Evolutionary conservation across 2,329 filamentous ascomycete species (phyloP).

Genomic region (Corinectria fuckeliana): DNA sequence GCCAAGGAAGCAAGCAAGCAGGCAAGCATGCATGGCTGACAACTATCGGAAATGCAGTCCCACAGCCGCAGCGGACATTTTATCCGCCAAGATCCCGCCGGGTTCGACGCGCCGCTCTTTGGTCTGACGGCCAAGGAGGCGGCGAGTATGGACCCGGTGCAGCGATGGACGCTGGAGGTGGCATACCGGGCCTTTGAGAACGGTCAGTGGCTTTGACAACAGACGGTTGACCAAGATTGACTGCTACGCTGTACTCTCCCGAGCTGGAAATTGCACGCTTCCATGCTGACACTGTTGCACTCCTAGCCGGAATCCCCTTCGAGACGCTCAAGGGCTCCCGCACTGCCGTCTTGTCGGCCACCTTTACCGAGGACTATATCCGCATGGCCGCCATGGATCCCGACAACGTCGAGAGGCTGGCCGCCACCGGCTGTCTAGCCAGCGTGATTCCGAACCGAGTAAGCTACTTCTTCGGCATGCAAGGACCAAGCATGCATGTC

Average conservation of each 20-base stretch:
- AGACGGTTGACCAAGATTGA: not conserved
- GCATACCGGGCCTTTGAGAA: slow-evolving; percentile 56
- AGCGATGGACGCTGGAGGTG: slow-evolving; percentile 55
- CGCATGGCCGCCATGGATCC: not conserved
- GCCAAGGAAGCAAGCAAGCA: too few relatives aligned
- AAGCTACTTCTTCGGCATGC: not conserved
- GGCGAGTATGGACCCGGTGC: slow-evolving; percentile 55
- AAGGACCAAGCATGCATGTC: not conserved
- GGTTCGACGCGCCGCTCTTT: not conserved
- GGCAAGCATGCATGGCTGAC: not conserved
- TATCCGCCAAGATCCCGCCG: not conserved
- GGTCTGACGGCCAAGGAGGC: slow-evolving; percentile 40
- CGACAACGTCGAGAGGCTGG: not conserved
- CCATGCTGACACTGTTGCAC: too few relatives aligned
- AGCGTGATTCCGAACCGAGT: not conserved
- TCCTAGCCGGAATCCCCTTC: not conserved
- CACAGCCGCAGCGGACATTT: not conserved
- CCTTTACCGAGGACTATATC: not conserved
- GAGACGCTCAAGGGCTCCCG: not conserved
- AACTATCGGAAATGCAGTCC: not conserved
- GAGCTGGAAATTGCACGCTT: not conserved
- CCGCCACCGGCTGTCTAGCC: not conserved
- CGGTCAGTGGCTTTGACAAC: slow-evolving; percentile 33
- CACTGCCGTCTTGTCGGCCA: not conserved
- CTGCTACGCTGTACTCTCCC: not conserved